phyloP scores from a whole-genome alignment of 352 stramenopile genomes.

The Phytopythium sindhum region DNA sequence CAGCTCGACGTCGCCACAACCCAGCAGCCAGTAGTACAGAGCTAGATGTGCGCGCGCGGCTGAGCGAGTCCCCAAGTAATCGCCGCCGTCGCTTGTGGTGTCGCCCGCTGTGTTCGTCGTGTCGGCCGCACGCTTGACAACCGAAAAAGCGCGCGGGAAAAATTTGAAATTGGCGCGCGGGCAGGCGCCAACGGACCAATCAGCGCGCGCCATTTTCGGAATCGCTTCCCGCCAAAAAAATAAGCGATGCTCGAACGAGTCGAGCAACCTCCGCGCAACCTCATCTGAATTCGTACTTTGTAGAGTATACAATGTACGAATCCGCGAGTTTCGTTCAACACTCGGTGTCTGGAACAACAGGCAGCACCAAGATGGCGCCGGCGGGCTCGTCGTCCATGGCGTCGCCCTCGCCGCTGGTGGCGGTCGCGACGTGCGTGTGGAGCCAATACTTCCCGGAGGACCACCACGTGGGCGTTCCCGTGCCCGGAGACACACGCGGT shows the following conservation, averaged over 20 bases:
- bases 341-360: background rate
- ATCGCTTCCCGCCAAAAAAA: constrained; percentile 31
- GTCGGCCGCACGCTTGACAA: background rate
- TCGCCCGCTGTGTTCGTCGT: too few relatives aligned
- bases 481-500: constrained; percentile 38
- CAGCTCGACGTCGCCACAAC: background rate
- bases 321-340: background rate
- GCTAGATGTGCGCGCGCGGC: background rate
- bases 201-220: constrained; percentile 20
- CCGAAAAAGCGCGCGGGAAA: constrained; percentile 6
- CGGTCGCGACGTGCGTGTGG: constrained; percentile 67
- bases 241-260: background rate
- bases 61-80: constrained; percentile 1
- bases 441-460: constrained; percentile 75
- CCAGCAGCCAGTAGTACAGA: too few relatives aligned
- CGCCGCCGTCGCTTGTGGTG: background rate
- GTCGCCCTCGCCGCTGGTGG: constrained; percentile 9
- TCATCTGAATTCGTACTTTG: constrained; percentile 8
- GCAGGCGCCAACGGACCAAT: constrained; percentile 21
- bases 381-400: background rate
- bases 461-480: constrained; percentile 40
- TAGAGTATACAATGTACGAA: background rate
- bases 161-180: constrained; percentile 6
- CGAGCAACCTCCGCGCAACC: constrained; percentile 12
- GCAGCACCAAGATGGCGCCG: background rate